These are phyloP conservation scores for Hamiltosporidium magnivora DNA, from an alignment of 371 early-diverging fungal genomes.

Conservation along the genomic window DNA sequence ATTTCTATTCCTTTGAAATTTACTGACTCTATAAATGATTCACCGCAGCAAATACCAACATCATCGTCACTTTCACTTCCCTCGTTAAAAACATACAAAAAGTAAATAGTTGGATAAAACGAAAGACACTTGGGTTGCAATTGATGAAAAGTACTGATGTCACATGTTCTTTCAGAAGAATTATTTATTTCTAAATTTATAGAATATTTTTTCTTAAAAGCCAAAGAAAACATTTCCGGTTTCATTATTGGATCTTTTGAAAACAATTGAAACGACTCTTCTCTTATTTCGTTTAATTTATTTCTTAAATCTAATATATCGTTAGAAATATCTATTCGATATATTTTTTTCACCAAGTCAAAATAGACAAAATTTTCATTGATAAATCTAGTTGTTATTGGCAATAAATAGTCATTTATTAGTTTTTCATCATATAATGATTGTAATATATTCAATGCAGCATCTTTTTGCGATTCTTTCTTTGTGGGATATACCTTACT, in stretches of 20 bases:
- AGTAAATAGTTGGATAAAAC: neutral
- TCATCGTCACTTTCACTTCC: neutral
- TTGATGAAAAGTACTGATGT: neutral
- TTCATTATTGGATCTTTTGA: neutral
- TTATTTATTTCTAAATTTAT: too few species aligned
- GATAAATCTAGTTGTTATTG: neutral
- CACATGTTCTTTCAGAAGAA: too few species aligned
- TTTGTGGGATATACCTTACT: neutral
- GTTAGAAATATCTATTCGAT: neutral
- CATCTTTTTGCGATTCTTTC: neutral
- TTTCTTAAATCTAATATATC: neutral
- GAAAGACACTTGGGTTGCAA: neutral
- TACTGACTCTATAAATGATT: neutral
- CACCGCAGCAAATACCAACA: constrained; percentile 4
- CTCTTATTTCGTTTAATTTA: neutral
- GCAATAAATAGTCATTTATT: neutral
- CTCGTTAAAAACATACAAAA: neutral
- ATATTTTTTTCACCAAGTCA: neutral
- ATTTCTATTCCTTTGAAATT: neutral
- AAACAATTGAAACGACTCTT: neutral
- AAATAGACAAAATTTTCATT: neutral
- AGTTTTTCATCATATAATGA: neutral
- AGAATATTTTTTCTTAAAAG: neutral
- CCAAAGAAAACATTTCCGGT: neutral
- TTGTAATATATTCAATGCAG: neutral